Evolutionary conservation across 2,329 filamentous ascomycete genomes (phyloP).

Genomic region (Metarhizium rileyi): DNA sequence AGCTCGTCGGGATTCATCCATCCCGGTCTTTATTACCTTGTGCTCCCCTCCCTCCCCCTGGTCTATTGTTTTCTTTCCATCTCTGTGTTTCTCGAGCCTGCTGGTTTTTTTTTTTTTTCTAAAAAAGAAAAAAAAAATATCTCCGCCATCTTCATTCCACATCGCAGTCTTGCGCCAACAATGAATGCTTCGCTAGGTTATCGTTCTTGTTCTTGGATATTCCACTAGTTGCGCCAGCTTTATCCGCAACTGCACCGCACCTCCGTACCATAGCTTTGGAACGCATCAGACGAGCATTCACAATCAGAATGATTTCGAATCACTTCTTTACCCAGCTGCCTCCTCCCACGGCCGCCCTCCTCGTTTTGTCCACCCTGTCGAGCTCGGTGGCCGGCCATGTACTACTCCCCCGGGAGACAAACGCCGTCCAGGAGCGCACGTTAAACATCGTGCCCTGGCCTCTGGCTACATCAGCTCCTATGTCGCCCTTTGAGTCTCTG

Average conservation of each 20-base stretch:
- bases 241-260: neutral
- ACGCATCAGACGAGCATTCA: constrained; percentile 2
- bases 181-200: neutral
- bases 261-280: neutral
- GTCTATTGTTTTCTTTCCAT: neutral
- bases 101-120: neutral
- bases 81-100: too few species aligned
- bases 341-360: constrained; percentile 23
- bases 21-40: neutral
- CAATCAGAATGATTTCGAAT: constrained; percentile 16
- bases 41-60: neutral
- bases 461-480: constrained; percentile 24
- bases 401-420: constrained; percentile 32
- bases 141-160: neutral
- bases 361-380: constrained; percentile 25
- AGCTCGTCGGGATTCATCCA: neutral
- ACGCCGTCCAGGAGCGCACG: constrained; percentile 21
- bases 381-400: constrained; percentile 25
- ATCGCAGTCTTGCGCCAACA: neutral
- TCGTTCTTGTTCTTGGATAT: neutral
- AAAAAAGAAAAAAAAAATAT: too few species aligned
- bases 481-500: constrained; percentile 23
- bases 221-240: neutral
- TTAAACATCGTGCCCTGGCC: constrained; percentile 32
- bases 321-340: constrained; percentile 24